Percentiles rank a stretch among this genome's conserved stretches.
phyloP scores from a whole-genome alignment of 202 grass and related monocot genomes.

The Digitaria exilis region DNA sequence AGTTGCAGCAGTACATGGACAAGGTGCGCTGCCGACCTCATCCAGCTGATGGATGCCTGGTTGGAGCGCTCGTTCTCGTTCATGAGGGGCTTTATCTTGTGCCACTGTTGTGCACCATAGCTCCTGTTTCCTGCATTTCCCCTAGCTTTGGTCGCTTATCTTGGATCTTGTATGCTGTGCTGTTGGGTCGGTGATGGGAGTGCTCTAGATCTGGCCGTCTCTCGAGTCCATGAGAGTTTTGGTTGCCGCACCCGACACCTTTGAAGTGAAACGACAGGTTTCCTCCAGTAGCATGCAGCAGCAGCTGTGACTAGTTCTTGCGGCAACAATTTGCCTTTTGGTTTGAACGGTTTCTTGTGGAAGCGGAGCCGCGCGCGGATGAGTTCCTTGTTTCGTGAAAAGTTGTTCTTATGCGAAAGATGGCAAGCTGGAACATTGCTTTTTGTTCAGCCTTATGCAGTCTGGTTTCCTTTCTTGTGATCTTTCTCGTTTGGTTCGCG shows the following conservation, averaged over 20 bases:
- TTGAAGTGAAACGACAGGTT: not conserved
- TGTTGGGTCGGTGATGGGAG: not conserved
- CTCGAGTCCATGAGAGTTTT: not conserved
- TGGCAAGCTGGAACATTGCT: not conserved
- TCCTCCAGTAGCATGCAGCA: not conserved
- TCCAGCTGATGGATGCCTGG: not conserved
- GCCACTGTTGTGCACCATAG: not conserved
- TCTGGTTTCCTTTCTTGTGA: not conserved
- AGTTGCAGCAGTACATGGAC: too few species aligned
- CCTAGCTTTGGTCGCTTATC: too few species aligned
- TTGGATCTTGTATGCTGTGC: not conserved
- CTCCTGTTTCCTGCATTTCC: not conserved
- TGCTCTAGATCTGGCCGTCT: not conserved
- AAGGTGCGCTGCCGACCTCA: too few species aligned
- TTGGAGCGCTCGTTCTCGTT: not conserved
- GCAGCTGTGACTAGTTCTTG: too few species aligned
- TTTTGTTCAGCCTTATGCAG: not conserved
- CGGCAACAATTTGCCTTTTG: not conserved
- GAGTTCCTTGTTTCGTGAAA: not conserved
- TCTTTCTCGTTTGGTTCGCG: not conserved
- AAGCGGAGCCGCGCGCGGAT: not conserved
- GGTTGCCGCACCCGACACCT: not conserved
- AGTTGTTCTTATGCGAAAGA: not conserved
- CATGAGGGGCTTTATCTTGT: not conserved
- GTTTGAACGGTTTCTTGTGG: not conserved